A percentile compares a stretch with the other conserved stretches of the same genome.
These are phyloP conservation scores for Microascus cirrosus DNA, from an alignment of 2,329 filamentous ascomycete genomes.

Conservation along the genomic window DNA sequence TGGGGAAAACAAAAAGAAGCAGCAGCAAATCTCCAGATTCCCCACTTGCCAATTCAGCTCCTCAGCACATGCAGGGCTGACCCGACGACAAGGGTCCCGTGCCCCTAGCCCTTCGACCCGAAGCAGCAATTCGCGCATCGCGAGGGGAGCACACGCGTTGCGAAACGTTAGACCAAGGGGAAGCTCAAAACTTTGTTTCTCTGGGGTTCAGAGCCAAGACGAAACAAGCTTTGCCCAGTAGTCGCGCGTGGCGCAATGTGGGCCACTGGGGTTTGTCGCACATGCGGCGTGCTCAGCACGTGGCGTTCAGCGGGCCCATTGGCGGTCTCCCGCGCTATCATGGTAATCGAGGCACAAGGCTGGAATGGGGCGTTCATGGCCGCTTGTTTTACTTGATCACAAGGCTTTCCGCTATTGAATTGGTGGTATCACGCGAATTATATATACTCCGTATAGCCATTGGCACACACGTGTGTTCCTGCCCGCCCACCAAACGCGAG, in stretches of 20 bases:
- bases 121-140: too few relatives aligned
- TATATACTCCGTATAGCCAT: too few relatives aligned
- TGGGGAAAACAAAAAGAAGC: not conserved
- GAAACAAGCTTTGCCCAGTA: not conserved
- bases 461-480: not conserved
- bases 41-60: not conserved
- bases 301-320: too few relatives aligned
- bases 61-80: not conserved
- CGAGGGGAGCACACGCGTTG: not conserved
- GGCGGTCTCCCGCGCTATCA: too few relatives aligned
- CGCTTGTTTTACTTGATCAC: too few relatives aligned
- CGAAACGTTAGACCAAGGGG: not conserved
- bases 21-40: not conserved
- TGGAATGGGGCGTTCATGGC: too few relatives aligned
- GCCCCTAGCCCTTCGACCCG: too few relatives aligned
- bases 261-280: not conserved
- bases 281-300: too few relatives aligned
- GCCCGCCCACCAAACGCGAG: not conserved
- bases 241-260: not conserved
- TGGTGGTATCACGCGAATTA: too few relatives aligned
- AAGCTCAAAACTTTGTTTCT: not conserved
- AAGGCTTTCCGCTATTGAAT: too few relatives aligned
- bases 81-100: not conserved
- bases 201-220: not conserved
- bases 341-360: too few relatives aligned